phyloP scores from a whole-genome alignment of 2,329 filamentous ascomycete genomes.

The Fusarium begoniae region DNA sequence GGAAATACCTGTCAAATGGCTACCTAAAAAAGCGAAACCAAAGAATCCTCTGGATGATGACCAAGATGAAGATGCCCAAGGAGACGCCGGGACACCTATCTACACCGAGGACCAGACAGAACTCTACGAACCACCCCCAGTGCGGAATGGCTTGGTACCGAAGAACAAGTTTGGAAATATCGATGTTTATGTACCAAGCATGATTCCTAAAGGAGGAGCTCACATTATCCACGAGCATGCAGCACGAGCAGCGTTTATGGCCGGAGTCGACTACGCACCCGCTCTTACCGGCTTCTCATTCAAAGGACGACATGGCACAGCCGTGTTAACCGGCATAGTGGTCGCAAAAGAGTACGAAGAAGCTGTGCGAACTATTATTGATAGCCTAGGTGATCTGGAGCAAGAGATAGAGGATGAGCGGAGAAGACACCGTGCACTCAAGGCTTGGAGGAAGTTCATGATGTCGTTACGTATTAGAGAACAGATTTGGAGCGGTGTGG shows the following conservation, averaged over 20 bases:
- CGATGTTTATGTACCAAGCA: conserved; percentile 89
- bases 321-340: conserved; percentile 80
- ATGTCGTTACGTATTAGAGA: conserved; percentile 80
- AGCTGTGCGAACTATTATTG: conserved; percentile 75
- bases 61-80: conserved; percentile 43
- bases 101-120: conserved; percentile 74
- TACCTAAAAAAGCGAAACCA: conserved; percentile 59
- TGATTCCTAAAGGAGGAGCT: conserved; percentile 84
- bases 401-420: conserved; percentile 73
- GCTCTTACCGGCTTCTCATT: conserved; percentile 93
- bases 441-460: conserved; percentile 74
- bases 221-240: conserved; percentile 73
- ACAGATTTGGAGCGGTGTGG: conserved; percentile 71
- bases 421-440: conserved; percentile 76
- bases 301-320: conserved; percentile 84
- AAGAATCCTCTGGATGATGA: conserved; percentile 41
- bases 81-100: conserved; percentile 61
- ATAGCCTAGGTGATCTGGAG: conserved; percentile 72
- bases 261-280: conserved; percentile 87
- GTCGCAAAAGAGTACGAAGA: conserved; percentile 77
- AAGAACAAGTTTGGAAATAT: conserved; percentile 96
- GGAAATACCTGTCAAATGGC: conserved; percentile 84
- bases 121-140: conserved; percentile 77
- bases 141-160: conserved; percentile 79
- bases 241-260: conserved; percentile 74